Conservation (phyloP, 306 rosid species). For the Bauhinia variegata region DNA sequence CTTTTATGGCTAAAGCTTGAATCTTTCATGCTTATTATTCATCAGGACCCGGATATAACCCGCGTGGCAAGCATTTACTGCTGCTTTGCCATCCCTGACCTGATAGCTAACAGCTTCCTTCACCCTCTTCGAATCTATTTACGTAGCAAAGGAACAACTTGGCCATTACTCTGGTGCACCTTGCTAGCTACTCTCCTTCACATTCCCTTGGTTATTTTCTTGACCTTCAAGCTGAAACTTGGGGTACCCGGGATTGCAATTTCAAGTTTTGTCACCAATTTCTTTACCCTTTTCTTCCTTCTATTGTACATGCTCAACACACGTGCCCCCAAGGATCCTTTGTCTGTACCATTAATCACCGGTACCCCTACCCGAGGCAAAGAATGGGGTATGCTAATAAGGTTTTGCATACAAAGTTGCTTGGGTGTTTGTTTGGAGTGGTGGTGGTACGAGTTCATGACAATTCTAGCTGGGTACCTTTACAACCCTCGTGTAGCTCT, state of each 20-base stretch:
- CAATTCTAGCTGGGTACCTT: conserved; percentile 64
- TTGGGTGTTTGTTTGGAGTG: conserved; percentile 84
- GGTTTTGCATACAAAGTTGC: conserved; percentile 66
- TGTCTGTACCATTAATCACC: conserved; percentile 27
- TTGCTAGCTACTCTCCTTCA: conserved; percentile 59
- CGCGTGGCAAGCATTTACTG: conserved; percentile 68
- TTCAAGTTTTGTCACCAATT: conserved; percentile 64
- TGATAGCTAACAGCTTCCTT: conserved; percentile 66
- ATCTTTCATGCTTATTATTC: conserved; percentile 65
- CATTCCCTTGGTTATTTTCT: conserved; percentile 57
- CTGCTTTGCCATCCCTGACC: conserved; percentile 74
- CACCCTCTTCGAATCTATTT: conserved; percentile 75
- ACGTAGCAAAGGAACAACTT: conserved; percentile 67
- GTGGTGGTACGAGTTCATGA: conserved; percentile 93
- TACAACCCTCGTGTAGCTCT: conserved; percentile 55
- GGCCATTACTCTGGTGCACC: conserved; percentile 79
- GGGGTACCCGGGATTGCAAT: conserved; percentile 76
- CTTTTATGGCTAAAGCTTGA: conserved; percentile 73
- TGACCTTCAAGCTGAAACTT: conserved; percentile 70
- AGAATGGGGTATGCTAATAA: conserved; percentile 63
- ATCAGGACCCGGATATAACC: conserved; percentile 64
- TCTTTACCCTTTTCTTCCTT: conserved; percentile 65
- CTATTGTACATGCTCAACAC: conserved; percentile 47
- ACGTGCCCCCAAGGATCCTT: conserved; percentile 24
- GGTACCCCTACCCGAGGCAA: conserved; percentile 28